Conservation (phyloP, 179 eudicot species). For the Dionaea muscipula region DNA sequence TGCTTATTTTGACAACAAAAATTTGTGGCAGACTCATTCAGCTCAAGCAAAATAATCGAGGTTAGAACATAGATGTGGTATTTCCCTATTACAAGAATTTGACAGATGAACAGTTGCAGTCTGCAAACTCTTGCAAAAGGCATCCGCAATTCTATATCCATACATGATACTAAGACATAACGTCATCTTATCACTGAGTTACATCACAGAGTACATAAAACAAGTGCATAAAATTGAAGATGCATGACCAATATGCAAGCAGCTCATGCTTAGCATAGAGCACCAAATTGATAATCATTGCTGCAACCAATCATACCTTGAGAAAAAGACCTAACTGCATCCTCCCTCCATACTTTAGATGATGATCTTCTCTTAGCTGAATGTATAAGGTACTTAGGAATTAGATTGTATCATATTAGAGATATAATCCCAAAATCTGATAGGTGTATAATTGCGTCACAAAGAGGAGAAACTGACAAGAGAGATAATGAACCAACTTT, state of each 20-base stretch:
- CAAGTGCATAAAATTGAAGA: neutral
- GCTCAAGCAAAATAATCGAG: no score
- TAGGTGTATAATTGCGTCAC: neutral
- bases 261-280: neutral
- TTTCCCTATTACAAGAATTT: neutral
- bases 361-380: slow-evolving; percentile 96
- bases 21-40: no score
- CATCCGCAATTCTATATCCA: neutral
- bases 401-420: neutral
- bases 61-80: no score
- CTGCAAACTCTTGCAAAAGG: neutral
- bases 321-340: slow-evolving; percentile 96
- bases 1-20: no score
- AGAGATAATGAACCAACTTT: neutral
- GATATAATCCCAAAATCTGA: neutral
- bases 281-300: neutral
- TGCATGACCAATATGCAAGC: neutral
- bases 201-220: no score
- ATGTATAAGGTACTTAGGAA: slow-evolving; percentile 9
- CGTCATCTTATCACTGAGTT: no score
- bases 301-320: slow-evolving; percentile 35
- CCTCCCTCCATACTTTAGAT: slow-evolving; percentile 92
- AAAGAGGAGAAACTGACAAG: neutral
- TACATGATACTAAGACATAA: neutral
- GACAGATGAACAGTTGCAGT: neutral